These are phyloP conservation scores for Ziziphus jujuba DNA, from an alignment of 306 rosid species.

Conservation along the genomic window DNA sequence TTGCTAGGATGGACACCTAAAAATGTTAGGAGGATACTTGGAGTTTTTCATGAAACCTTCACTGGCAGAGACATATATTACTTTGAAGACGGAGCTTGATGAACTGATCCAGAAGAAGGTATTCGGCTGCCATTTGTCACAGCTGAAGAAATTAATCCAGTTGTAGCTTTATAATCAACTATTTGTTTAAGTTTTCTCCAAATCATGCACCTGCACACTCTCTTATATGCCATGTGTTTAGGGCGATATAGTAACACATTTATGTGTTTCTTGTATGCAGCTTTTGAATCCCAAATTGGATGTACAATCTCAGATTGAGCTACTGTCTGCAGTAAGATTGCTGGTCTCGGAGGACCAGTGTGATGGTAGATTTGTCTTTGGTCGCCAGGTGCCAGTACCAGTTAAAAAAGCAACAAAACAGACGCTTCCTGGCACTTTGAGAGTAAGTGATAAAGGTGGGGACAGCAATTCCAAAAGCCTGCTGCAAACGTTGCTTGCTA, in stretches of 20 bases:
- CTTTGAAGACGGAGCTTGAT: conserved; percentile 70
- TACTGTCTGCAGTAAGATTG: conserved; percentile 74
- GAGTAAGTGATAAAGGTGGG: conserved; percentile 24
- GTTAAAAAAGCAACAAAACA: conserved; percentile 41
- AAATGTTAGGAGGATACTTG: conserved; percentile 61
- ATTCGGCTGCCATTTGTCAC: conserved; percentile 21
- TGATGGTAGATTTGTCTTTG: conserved; percentile 74
- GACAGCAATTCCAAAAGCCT: conserved; percentile 57
- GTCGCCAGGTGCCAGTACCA: conserved; percentile 50
- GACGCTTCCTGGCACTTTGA: conserved; percentile 18
- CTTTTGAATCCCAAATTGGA: conserved; percentile 76
- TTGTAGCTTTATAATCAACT: too few relatives aligned
- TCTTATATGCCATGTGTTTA: background rate
- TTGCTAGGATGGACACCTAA: conserved; percentile 59
- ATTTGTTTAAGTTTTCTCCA: background rate
- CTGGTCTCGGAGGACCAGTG: conserved; percentile 87
- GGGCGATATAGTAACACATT: background rate
- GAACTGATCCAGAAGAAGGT: conserved; percentile 78
- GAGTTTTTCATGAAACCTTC: conserved; percentile 91
- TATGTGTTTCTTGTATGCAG: conserved; percentile 42
- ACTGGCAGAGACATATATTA: conserved; percentile 65
- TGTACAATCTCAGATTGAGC: conserved; percentile 47
- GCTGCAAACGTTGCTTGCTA: conserved; percentile 69
- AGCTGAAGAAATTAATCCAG: conserved; percentile 9
- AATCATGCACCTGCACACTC: background rate